Evolutionary conservation across 2,329 filamentous ascomycete genomes (phyloP).

Genomic region (Ascochyta viciae-villosae): DNA sequence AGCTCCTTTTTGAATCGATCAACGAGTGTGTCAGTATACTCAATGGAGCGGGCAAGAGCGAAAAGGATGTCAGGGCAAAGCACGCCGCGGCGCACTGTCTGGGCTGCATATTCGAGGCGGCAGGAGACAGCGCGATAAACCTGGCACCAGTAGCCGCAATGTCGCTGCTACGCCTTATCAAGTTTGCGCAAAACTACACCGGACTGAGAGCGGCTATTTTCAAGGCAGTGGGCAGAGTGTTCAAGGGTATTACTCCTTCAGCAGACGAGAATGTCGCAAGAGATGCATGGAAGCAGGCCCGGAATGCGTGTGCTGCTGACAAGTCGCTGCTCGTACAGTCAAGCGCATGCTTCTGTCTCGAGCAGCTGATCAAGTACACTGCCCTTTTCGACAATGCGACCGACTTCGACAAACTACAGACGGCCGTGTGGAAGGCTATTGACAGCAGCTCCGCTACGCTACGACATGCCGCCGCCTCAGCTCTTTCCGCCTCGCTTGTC

Average conservation of each 20-base stretch:
- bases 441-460: slow-evolving; percentile 79
- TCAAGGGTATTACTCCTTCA: slow-evolving; percentile 75
- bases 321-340: slow-evolving; percentile 84
- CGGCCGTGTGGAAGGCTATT: slow-evolving; percentile 82
- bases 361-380: slow-evolving; percentile 74
- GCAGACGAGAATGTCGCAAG: slow-evolving; percentile 85
- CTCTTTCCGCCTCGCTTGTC: slow-evolving; percentile 81
- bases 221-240: slow-evolving; percentile 75
- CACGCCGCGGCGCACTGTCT: slow-evolving; percentile 88
- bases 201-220: slow-evolving; percentile 83
- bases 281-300: slow-evolving; percentile 91
- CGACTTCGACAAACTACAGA: slow-evolving; percentile 90
- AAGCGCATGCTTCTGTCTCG: slow-evolving; percentile 79
- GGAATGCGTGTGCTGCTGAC: slow-evolving; percentile 77
- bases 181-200: slow-evolving; percentile 78
- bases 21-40: slow-evolving; percentile 82
- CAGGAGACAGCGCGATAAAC: slow-evolving; percentile 89
- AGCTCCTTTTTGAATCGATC: slow-evolving; percentile 91
- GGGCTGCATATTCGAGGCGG: slow-evolving; percentile 88
- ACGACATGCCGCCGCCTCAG: slow-evolving; percentile 84
- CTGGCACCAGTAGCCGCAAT: slow-evolving; percentile 78
- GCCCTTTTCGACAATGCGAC: slow-evolving; percentile 84
- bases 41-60: slow-evolving; percentile 72
- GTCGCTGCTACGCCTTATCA: slow-evolving; percentile 78
- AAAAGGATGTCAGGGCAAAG: slow-evolving; percentile 78